phyloP scores from a whole-genome alignment of 148 eudicot species.

The Nyssa sinensis region DNA sequence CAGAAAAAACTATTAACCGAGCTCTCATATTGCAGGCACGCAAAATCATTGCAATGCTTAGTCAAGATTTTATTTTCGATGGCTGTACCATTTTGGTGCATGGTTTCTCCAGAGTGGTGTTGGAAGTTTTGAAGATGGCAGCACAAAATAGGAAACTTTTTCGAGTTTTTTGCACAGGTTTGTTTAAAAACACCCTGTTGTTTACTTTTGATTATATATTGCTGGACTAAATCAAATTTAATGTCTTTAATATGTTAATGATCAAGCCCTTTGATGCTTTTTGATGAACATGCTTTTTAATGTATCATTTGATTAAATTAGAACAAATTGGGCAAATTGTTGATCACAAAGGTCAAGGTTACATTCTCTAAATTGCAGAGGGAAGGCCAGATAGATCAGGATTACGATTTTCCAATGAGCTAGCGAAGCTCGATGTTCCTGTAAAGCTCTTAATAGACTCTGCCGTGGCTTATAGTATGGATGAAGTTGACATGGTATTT shows the following conservation, averaged over 20 bases:
- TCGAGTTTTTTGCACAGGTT: conserved; percentile 93
- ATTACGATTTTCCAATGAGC: conserved; percentile 81
- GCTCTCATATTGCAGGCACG: conserved; percentile 61
- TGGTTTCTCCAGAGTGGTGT: conserved; percentile 91
- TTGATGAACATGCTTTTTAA: too few relatives aligned
- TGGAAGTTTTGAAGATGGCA: conserved; percentile 84
- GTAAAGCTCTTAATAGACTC: conserved; percentile 93
- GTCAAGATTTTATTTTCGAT: conserved; percentile 95
- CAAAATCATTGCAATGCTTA: conserved; percentile 81
- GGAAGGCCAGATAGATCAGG: conserved; percentile 97
- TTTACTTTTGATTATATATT: neutral
- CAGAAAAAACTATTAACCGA: neutral
- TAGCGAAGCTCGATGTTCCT: conserved; percentile 89
- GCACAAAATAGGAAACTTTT: conserved; percentile 73
- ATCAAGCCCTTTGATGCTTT: neutral
- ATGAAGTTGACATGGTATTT: conserved; percentile 92
- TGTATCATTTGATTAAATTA: too few relatives aligned
- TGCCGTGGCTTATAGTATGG: conserved; percentile 96
- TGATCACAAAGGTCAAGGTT: neutral
- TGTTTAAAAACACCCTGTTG: neutral
- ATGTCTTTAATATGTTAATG: neutral
- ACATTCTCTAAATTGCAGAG: conserved; percentile 49
- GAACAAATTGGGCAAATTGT: neutral
- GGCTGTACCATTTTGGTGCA: conserved; percentile 96
- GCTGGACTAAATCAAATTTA: neutral